Percentiles rank a stretch among this genome's conserved stretches.
phyloP scores from a whole-genome alignment of 2,329 filamentous ascomycete genomes.

The Beauveria asiatica region DNA sequence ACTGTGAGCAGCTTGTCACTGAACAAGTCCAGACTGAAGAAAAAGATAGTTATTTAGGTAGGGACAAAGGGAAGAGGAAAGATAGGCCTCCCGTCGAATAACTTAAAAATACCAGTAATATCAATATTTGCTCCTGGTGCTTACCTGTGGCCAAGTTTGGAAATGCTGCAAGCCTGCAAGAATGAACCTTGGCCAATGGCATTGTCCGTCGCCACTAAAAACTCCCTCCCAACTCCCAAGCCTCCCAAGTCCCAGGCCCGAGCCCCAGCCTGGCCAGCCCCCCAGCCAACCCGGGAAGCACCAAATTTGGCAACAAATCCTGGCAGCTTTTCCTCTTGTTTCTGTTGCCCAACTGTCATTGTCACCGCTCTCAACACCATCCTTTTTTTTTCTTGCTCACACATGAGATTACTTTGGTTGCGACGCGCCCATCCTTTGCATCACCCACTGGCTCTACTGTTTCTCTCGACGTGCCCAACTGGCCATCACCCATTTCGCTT shows the following conservation, averaged over 20 bases:
- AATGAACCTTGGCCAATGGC: too few species aligned
- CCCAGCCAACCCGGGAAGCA: background rate
- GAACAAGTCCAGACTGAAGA: too few species aligned
- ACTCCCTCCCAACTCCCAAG: too few species aligned
- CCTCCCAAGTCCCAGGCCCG: too few species aligned
- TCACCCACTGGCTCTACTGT: background rate
- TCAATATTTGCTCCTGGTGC: too few species aligned
- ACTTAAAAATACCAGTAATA: too few species aligned
- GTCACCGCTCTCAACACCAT: background rate
- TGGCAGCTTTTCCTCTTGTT: background rate
- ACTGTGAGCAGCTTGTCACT: background rate
- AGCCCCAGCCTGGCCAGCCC: background rate
- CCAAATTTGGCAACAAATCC: background rate
- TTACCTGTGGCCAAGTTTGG: too few species aligned
- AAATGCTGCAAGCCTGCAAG: too few species aligned
- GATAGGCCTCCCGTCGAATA: too few species aligned
- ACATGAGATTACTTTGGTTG: background rate
- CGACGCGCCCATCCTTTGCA: background rate
- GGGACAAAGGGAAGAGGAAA: too few species aligned
- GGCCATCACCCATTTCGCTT: background rate
- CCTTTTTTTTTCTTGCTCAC: background rate
- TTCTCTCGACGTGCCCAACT: background rate
- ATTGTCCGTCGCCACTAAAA: too few species aligned
- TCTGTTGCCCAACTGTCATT: background rate
- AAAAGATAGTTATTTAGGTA: too few species aligned